Base-by-base conservation (phyloP, 768 basidiomycete species). In the Russula earlei region DNA sequence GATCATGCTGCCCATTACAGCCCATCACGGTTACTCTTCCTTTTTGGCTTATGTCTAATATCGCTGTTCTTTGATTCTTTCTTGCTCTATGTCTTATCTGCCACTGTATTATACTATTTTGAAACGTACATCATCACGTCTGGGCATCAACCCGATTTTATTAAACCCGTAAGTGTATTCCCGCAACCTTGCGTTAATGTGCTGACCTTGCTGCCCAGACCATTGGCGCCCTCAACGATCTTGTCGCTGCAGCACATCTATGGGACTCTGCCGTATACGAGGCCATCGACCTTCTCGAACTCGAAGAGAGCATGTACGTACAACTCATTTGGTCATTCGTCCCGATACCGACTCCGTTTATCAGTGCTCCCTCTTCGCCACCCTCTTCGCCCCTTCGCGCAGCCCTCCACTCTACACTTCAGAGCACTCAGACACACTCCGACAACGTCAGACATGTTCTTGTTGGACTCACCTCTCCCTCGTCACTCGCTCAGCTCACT, bases 391-490 rank as follows among this genome's bases (percentile, higher is more conserved):
- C 46, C n/a, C 75, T 90, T 58, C 83, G 85, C 48, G 72, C 86
- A 15, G 77, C 87, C 9, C 76, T 92, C 2, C 81, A 85, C 50
- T 83, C 86, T 2, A 81, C 86, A 17, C 75, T 91, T 14, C 76
- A 84, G 65, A 84, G 82, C 12, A 89, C 86, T 0, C 85, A 88
- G 64, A 81, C 76, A 0, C 88, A 91, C 68, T 86, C 83, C 64
- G 89, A 91, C 65, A 86, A 85, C 55, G 80, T 91, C 60, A 85
- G 90, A 31, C 82, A 84, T 48, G 77, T 91, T 3, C 77, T 92
- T 46, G 77, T 83, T 7, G 89, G 88, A 14, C 78, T 92, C 44
- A 84, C 89, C 0, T 80, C 78, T 7, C 83, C 85, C 7, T 67
- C 76, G 14, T 83, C 87, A 61, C 72, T 90, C n/a, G 75, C 83